Percentiles rank a stretch among this genome's conserved stretches.
Evolutionary conservation across 2,329 filamentous ascomycete genomes (phyloP).

Genomic region (Zymoseptoria pseudotritici): DNA sequence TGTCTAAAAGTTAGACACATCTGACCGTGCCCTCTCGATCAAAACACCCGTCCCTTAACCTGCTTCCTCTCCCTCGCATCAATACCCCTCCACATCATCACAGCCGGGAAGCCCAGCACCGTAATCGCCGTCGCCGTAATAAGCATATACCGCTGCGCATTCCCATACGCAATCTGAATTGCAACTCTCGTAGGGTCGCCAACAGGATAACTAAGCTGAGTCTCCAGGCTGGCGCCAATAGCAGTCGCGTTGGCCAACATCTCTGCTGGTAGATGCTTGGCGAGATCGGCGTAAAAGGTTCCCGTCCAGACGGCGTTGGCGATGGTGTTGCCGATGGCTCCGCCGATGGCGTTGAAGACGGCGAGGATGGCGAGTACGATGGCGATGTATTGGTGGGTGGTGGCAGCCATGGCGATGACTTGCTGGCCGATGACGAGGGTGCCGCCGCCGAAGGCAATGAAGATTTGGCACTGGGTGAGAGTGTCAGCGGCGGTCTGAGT

Average conservation of each 20-base stretch:
- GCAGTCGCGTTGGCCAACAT: constrained; percentile 3
- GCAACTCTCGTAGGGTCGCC: constrained; percentile 6
- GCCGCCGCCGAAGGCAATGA: constrained; percentile 53
- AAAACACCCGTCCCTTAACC: constrained; percentile 13
- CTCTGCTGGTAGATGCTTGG: constrained; percentile 8
- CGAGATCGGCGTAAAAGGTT: constrained; percentile 17
- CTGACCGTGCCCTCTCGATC: background rate
- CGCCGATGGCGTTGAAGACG: constrained; percentile 30
- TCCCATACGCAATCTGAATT: constrained; percentile 7
- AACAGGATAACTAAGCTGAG: constrained; percentile 8
- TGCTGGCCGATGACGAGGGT: constrained; percentile 52
- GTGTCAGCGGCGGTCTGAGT: background rate
- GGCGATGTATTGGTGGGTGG: constrained; percentile 19
- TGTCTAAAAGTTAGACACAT: background rate
- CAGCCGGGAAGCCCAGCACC: constrained; percentile 8
- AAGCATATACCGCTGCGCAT: constrained; percentile 8
- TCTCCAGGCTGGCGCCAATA: constrained; percentile 4
- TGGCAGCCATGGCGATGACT: constrained; percentile 52
- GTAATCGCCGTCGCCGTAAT: constrained; percentile 10
- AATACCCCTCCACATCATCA: constrained; percentile 7
- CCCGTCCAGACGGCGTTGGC: constrained; percentile 22
- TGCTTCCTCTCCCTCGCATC: constrained; percentile 11
- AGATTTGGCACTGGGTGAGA: constrained; percentile 42
- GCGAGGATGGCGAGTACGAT: constrained; percentile 20
- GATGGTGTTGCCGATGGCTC: constrained; percentile 45